These are phyloP conservation scores for Juncus inflexus DNA, from an alignment of 176 grass and related monocot genomes.

Conservation along the genomic window DNA sequence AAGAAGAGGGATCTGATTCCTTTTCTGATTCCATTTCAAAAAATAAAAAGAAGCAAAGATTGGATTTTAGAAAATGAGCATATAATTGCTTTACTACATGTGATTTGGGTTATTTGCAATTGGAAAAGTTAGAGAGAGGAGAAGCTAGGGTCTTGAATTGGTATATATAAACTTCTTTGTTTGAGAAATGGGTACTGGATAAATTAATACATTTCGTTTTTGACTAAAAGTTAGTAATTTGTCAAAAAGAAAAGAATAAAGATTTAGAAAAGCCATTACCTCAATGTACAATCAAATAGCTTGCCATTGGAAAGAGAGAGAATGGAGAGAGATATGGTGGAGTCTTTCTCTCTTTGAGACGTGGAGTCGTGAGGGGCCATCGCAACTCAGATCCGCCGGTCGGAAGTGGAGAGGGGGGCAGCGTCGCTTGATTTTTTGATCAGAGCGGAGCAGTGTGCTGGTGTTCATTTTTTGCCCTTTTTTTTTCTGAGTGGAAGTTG, in stretches of 20 bases:
- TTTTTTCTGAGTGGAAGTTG: too few species aligned
- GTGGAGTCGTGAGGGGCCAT: too few species aligned
- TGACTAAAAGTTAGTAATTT: too few species aligned
- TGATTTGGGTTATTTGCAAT: neutral
- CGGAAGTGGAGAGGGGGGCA: too few species aligned
- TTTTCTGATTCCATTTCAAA: slow-evolving; percentile 1
- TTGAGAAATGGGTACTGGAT: neutral
- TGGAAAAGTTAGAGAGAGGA: too few species aligned
- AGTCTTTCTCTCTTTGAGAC: neutral
- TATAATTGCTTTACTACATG: neutral
- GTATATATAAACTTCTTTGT: neutral
- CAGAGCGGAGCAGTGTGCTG: too few species aligned
- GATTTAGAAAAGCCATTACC: slow-evolving; percentile 3
- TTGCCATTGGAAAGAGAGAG: neutral
- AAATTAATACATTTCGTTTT: too few species aligned
- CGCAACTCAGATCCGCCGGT: too few species aligned
- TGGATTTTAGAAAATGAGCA: neutral
- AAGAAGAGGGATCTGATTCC: slow-evolving; percentile 27
- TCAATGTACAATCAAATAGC: neutral
- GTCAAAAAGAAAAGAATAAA: too few species aligned
- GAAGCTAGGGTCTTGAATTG: too few species aligned
- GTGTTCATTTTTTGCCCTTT: too few species aligned
- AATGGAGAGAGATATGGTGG: neutral
- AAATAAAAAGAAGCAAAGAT: neutral
- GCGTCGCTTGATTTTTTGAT: too few species aligned